Conservation (phyloP, 331 rosid species). For the Cydonia oblonga region DNA sequence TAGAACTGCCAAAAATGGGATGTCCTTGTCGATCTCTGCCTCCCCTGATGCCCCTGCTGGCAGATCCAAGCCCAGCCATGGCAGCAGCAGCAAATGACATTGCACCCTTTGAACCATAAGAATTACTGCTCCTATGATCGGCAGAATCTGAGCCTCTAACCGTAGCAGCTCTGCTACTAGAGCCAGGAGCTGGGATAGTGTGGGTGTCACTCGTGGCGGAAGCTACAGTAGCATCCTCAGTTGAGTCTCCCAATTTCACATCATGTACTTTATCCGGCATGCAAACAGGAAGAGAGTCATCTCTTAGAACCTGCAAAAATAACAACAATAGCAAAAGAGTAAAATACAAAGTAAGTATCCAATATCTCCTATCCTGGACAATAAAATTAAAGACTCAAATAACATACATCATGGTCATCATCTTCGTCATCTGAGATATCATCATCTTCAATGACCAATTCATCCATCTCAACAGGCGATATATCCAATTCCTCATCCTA, state of each 20-base stretch:
- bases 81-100: slow-evolving; percentile 99
- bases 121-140: slow-evolving; percentile 62
- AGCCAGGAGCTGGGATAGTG: slow-evolving; percentile 72
- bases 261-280: slow-evolving; percentile 93
- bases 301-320: slow-evolving; percentile 63
- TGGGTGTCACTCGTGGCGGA: slow-evolving; percentile 62
- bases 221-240: slow-evolving; percentile 57
- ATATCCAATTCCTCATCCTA: slow-evolving; percentile 90
- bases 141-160: slow-evolving; percentile 56
- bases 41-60: slow-evolving; percentile 78
- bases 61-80: slow-evolving; percentile 95
- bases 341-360: background rate
- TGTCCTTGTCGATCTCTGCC: slow-evolving; percentile 85
- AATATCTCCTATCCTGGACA: background rate
- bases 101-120: slow-evolving; percentile 75
- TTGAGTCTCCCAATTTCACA: slow-evolving; percentile 81
- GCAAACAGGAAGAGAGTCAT: slow-evolving; percentile 89
- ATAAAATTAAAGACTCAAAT: background rate
- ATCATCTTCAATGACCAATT: slow-evolving; percentile 89
- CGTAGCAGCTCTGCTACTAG: slow-evolving; percentile 74
- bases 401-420: slow-evolving; percentile 87
- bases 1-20: slow-evolving; percentile 51
- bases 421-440: slow-evolving; percentile 96
- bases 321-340: background rate
- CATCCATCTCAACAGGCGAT: slow-evolving; percentile 88